Evolutionary conservation across 805 yeast species (phyloP), one percentile per base, ranked within the genome.

Genomic region (Tetrapisispora pingtungensis): DNA sequence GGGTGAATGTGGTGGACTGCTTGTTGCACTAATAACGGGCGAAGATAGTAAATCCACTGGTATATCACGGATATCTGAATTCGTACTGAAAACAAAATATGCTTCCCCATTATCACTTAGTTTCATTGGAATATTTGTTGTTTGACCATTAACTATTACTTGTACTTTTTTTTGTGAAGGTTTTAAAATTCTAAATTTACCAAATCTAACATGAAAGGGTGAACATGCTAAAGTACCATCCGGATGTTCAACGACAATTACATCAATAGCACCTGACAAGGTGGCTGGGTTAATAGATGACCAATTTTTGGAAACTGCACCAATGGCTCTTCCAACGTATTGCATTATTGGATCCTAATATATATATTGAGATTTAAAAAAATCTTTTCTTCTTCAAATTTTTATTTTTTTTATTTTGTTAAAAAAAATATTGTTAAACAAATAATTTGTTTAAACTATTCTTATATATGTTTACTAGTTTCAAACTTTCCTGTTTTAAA

Each of bases 81-180:
- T 74, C 1, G 96, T 84, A 57, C 88, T 96, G 66, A 93, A 90
- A 35, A 93, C 97, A 59, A 93, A 93, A 61, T 88, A 88, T 0
- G 97, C 98, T 64, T 93, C 98, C 13, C 98, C 98, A 7, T 94
- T 96, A 48, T 93, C 98, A 14, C 96, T 95, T 37, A 93, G 69
- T 62, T 93, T 93, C 97, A 93, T 93, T 8, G 96, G 96, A 40
- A 90, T 68, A 53, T 85, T 81, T 0, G 94, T 83, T 38, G 78
- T 72, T 47, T 74, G 74, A 32, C 83, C 97, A 65, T 93, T 93
- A 33, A 93, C 94, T 35, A 78, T 74, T 51, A 93, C 81, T 45
- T 84, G 94, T 43, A 90, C 95, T 61, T 86, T 89, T 70, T 90
- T 93, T 63, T 93, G 96, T 17, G 95, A 84, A 13, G 98, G 98